Base-by-base conservation (phyloP, 495 filamentous ascomycete genomes). In the Xeromyces bisporus region DNA sequence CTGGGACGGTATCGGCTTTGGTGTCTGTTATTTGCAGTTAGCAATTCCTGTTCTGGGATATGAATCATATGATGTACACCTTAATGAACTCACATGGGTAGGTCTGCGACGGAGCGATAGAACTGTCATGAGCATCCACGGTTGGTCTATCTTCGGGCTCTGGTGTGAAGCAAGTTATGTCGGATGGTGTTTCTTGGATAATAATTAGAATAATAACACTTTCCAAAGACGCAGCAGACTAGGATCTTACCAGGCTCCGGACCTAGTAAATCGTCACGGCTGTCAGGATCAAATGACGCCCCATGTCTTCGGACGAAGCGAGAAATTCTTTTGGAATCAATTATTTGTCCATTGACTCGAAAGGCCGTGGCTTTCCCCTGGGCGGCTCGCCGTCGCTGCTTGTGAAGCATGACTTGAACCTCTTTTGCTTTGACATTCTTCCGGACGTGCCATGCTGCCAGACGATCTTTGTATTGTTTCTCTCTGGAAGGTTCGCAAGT, bases 381-480 rank as follows among this genome's bases (percentile, higher is more conserved):
- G 28, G 56, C 55, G 20, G 56, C 56, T 10, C 56, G 55, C 28
- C 55, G 58, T 38, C 55, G 43, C 26, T 60, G 53, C 27, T 60
- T 60, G 23, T 53, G 56, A 20, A 58, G 43, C 56, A 60, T 58
- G 23, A 60, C 21, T 13, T 58, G 53, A 16, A 58, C 52, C 37
- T 60, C 53, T 34, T 56, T 55, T 13, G 50, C 50, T 37, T 60
- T 60, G 37, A 60, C 56, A 28, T 60, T 60, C 29, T 60, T 60
- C 11, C 56, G 53, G 32, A 60, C 42, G 36, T 58, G 47, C 56
- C 56, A 60, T 14, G 53, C 47, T 7, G 54, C 53, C 7, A 60
- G 49, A 18, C 56, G 56, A 39, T 60, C 56, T 51, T 60, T 60
- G 39, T 60, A 60, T 39, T 60, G 56, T 42, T 60, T 60, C 48